Conservation (phyloP, 2,329 filamentous ascomycete genomes). For the Pseudogymnoascus sp. region DNA sequence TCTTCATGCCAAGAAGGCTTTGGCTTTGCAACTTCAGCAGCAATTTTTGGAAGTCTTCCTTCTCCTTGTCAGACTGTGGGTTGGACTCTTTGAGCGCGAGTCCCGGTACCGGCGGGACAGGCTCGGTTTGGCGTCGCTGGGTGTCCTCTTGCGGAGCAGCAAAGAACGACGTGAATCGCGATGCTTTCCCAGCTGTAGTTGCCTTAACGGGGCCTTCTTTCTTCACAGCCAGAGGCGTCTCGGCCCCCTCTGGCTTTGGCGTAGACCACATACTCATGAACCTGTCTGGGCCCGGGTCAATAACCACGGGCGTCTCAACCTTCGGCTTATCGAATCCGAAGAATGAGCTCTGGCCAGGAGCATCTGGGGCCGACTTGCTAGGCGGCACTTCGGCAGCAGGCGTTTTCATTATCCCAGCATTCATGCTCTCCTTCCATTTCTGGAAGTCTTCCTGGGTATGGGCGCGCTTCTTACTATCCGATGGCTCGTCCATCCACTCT, state of each 20-base stretch:
- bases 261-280: slow-evolving; percentile 57
- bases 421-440: slow-evolving; percentile 86
- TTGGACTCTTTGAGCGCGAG: slow-evolving; percentile 21
- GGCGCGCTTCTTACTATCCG: slow-evolving; percentile 52
- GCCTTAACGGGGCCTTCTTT: slow-evolving; percentile 40
- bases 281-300: slow-evolving; percentile 64
- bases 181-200: slow-evolving; percentile 59
- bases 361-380: slow-evolving; percentile 25
- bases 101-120: slow-evolving; percentile 35
- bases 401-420: slow-evolving; percentile 19
- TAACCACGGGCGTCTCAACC: slow-evolving; percentile 45
- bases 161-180: slow-evolving; percentile 80
- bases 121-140: slow-evolving; percentile 41
- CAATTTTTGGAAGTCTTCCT: slow-evolving; percentile 76
- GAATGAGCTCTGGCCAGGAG: slow-evolving; percentile 33
- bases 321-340: slow-evolving; percentile 40
- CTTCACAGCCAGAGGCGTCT: slow-evolving; percentile 29
- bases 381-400: slow-evolving; percentile 31
- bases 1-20: slow-evolving; percentile 30
- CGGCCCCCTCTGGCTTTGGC: slow-evolving; percentile 35
- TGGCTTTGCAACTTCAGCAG: slow-evolving; percentile 67
- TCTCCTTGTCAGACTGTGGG: slow-evolving; percentile 49
- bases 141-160: slow-evolving; percentile 47
- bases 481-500: slow-evolving; percentile 78
- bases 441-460: slow-evolving; percentile 89